These are phyloP conservation scores for Globisporangium emineosum DNA, from an alignment of 352 stramenopile species.

Conservation along the genomic window DNA sequence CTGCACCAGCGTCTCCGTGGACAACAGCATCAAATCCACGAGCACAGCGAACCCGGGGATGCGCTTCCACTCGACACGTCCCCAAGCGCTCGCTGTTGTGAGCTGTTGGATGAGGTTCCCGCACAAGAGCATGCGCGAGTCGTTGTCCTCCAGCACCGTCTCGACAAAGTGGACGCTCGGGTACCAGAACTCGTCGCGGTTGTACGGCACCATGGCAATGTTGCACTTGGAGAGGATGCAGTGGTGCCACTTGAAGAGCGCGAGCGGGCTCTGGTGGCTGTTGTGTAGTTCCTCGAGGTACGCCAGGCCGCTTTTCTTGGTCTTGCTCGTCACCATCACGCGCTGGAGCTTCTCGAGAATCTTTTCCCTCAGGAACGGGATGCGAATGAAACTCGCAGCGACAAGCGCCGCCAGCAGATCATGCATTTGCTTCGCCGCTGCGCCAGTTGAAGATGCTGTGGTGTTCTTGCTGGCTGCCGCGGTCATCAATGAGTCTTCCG, in stretches of 20 bases:
- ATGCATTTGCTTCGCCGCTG: constrained; percentile 8
- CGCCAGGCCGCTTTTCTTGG: background rate
- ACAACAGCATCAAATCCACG: constrained; percentile 36
- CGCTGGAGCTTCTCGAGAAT: constrained; percentile 48
- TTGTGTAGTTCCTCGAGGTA: constrained; percentile 10
- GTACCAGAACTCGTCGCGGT: constrained; percentile 47
- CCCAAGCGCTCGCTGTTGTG: constrained; percentile 31
- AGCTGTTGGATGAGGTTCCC: constrained; percentile 62
- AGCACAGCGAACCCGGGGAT: constrained; percentile 52
- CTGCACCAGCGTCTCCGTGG: constrained; percentile 39
- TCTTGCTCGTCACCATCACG: constrained; percentile 16
- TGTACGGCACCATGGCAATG: constrained; percentile 34
- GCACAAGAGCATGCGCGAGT: constrained; percentile 41
- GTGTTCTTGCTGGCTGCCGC: constrained; percentile 10
- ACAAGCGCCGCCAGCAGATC: constrained; percentile 43
- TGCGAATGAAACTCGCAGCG: constrained; percentile 48
- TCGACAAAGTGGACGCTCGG: constrained; percentile 26
- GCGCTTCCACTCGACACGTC: constrained; percentile 60
- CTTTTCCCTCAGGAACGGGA: constrained; percentile 45
- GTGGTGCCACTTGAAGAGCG: constrained; percentile 57
- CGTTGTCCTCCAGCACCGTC: constrained; percentile 31
- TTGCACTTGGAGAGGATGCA: constrained; percentile 52
- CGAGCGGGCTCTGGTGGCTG: constrained; percentile 30
- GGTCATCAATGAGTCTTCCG: constrained; percentile 28
- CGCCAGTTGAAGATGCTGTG: background rate